These are phyloP conservation scores for Pseudotulostoma volvatum DNA, from an alignment of 495 filamentous ascomycete genomes.

Conservation along the genomic window DNA sequence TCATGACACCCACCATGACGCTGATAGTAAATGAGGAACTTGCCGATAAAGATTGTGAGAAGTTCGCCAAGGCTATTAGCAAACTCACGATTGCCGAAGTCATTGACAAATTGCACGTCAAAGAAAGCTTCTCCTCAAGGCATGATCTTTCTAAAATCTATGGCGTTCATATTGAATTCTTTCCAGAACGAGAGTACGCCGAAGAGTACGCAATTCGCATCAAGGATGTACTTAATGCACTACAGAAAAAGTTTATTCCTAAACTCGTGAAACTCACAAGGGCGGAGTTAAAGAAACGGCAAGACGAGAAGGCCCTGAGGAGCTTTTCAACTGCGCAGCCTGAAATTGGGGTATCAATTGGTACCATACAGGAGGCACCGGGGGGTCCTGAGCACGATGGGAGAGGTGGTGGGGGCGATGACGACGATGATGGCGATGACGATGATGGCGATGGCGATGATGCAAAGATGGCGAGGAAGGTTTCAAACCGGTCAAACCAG, in stretches of 20 bases:
- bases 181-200: constrained; percentile 66
- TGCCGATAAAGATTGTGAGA: constrained; percentile 48
- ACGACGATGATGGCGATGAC: constrained; percentile 52
- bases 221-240: constrained; percentile 53
- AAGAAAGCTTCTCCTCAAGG: constrained; percentile 56
- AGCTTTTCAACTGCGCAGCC: constrained; percentile 52
- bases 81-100: constrained; percentile 76
- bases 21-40: constrained; percentile 61
- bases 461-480: constrained; percentile 63
- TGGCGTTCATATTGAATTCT: constrained; percentile 66
- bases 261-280: constrained; percentile 48
- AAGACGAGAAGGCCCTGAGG: constrained; percentile 42
- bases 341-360: constrained; percentile 63
- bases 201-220: constrained; percentile 69
- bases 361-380: constrained; percentile 45
- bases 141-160: constrained; percentile 51
- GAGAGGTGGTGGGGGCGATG: constrained; percentile 34
- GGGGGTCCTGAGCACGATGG: constrained; percentile 20
- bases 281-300: constrained; percentile 65
- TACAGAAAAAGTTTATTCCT: constrained; percentile 69
- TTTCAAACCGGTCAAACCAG: constrained; percentile 56
- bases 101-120: constrained; percentile 64
- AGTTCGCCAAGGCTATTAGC: constrained; percentile 83
- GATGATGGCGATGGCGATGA: constrained; percentile 71
- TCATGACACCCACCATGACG: constrained; percentile 87